Base-by-base conservation (phyloP, 2,329 filamentous ascomycete genomes). In the Pezicula radicicola region DNA sequence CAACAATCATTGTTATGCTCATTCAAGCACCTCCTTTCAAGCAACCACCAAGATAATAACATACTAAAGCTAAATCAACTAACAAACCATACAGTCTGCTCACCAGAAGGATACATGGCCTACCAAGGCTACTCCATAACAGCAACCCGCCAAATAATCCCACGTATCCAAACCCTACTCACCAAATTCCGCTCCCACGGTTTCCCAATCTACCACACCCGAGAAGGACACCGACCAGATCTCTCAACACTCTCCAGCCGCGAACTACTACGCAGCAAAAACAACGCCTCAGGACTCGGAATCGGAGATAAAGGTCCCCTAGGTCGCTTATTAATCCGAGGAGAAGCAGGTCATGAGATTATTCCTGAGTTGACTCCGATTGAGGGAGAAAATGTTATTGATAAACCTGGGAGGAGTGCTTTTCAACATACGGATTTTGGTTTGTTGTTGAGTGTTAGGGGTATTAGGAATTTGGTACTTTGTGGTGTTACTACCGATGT, bases 261-360 rank as follows among this genome's bases (percentile, higher is more conserved):
- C n/a, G 81, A 85, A 61, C 64, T 63, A 2, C 75, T 74, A 46
- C 74, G 81, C 3, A 80, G 76, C 39, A 69, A 69, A 12, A 78
- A 83, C 51, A 81, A 81, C 56, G 58, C 70, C 4, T 71, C 72
- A 1, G 71, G 73, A 7, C 59, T 78, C n/a, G 76, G 76, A 0
- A 82, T 84, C 43, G 68, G 67, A 12, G 65, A 68, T 75, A 73
- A 55, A 13, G 81, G 81, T 0, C 80, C 80, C 1, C 64, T 84
- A 42, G 81, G 82, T 1, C 75, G 77, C n/a, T 71, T 84, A 2
- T 67, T 85, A 4, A 70, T 85, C 21, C 75, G 81, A 18, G 81
- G 82, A 1, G 77, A 84, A 58, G 60, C 68, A 19, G 82, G 82
- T 1, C 80, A 84, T 60, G 80, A 79, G 44, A 81, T 76, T 28